A percentile compares a stretch with the other conserved stretches of the same genome.
These are phyloP conservation scores for Cutaneotrichosporon dermatis DNA, from an alignment of 1,284 basidiomycete genomes.

Conservation along the genomic window DNA sequence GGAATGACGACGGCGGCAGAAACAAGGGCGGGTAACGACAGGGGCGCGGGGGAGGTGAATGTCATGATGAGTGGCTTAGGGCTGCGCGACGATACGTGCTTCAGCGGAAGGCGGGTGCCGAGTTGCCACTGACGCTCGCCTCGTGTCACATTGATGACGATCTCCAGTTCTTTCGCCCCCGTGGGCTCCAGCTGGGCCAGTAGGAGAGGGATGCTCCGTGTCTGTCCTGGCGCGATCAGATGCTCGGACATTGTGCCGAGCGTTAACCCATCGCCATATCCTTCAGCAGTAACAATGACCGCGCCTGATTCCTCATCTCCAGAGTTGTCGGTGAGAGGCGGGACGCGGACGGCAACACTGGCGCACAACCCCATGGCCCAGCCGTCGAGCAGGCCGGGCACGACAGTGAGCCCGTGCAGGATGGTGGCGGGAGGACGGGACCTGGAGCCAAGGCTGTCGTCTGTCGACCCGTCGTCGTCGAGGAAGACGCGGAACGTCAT, in stretches of 20 bases:
- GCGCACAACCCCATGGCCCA: slow-evolving; percentile 36
- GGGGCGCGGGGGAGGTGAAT: slow-evolving; percentile 19
- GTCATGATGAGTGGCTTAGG: slow-evolving; percentile 26
- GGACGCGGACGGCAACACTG: slow-evolving; percentile 19
- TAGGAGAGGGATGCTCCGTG: slow-evolving; percentile 9
- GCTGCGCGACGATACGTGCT: background rate
- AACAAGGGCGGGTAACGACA: slow-evolving; percentile 19
- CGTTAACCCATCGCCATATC: background rate
- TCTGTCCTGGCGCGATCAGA: slow-evolving; percentile 10
- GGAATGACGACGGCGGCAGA: slow-evolving; percentile 33
- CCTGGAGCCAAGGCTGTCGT: too few species aligned
- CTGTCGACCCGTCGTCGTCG: slow-evolving; percentile 24
- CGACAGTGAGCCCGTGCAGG: slow-evolving; percentile 10
- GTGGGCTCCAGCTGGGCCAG: background rate
- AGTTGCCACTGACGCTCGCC: background rate
- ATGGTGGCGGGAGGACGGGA: background rate
- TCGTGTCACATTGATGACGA: background rate
- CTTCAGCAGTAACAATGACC: slow-evolving; percentile 5
- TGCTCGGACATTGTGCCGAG: background rate
- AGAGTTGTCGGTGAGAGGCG: background rate
- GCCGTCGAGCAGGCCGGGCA: slow-evolving; percentile 36
- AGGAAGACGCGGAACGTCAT: slow-evolving; percentile 23
- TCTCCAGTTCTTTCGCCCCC: background rate
- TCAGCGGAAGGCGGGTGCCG: background rate
- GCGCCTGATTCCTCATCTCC: too few species aligned